Conservation (phyloP, 495 filamentous ascomycete species). For the Penicillium waksmanii region DNA sequence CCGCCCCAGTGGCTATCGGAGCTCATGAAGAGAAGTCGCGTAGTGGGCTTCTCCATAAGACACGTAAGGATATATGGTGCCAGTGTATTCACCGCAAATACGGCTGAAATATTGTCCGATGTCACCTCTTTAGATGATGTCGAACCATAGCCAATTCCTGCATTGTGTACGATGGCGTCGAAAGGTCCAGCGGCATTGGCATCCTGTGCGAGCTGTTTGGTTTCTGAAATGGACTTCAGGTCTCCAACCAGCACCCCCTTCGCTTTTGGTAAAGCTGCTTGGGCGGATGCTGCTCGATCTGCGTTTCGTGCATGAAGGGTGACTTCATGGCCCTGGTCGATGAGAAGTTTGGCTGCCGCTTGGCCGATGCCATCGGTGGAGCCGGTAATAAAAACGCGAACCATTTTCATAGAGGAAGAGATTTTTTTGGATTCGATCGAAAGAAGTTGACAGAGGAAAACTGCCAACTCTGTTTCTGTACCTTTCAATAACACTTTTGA, state of each 20-base stretch:
- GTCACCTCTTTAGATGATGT: conserved; percentile 38
- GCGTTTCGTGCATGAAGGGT: conserved; percentile 60
- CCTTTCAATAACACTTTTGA: no score
- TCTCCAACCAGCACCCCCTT: conserved; percentile 55
- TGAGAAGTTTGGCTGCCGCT: conserved; percentile 52
- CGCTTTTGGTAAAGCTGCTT: conserved; percentile 50
- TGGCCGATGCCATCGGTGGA: conserved; percentile 52
- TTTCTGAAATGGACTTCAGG: conserved; percentile 54
- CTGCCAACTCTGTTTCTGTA: no score
- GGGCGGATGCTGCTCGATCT: conserved; percentile 48
- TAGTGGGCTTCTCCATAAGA: conserved; percentile 53
- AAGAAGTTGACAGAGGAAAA: no score
- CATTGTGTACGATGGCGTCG: conserved; percentile 63
- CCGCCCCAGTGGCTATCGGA: conserved; percentile 55
- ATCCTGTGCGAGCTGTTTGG: conserved; percentile 54
- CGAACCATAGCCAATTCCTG: conserved; percentile 48
- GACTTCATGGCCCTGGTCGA: conserved; percentile 56
- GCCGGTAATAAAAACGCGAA: conserved; percentile 62
- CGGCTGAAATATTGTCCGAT: conserved; percentile 51
- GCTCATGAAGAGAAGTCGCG: conserved; percentile 54
- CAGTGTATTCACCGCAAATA: conserved; percentile 60
- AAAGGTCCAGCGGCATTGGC: conserved; percentile 52
- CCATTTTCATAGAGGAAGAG: conserved; percentile 37
- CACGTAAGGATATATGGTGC: conserved; percentile 62
- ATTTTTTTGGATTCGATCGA: not conserved